phyloP scores from a whole-genome alignment of 106 monocot genomes.

The Triglochin maritima region DNA sequence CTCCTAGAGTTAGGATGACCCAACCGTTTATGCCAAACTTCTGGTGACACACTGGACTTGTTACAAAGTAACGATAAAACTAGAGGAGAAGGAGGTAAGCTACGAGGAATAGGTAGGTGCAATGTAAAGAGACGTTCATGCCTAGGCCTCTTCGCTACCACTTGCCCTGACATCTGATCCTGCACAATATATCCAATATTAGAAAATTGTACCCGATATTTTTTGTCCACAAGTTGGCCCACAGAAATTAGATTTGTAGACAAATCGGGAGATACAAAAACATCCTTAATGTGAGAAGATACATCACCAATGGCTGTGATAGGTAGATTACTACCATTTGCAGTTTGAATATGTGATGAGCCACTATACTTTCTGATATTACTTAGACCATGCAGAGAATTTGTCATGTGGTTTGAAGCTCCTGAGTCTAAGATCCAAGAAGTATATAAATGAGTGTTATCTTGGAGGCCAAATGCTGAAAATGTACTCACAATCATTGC shows the following conservation, averaged over 20 bases:
- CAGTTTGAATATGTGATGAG: not conserved
- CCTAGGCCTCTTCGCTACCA: not conserved
- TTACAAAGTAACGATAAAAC: not conserved
- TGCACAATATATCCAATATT: not conserved
- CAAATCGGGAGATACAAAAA: not conserved
- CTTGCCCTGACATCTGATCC: not conserved
- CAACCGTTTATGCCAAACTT: not conserved
- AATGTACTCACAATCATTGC: not conserved
- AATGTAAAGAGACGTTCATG: not conserved
- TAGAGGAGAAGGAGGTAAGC: not conserved
- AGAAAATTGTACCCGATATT: conserved; percentile 1
- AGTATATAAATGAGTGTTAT: not conserved
- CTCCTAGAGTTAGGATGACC: not conserved
- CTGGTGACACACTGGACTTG: not conserved
- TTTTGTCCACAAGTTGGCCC: not conserved
- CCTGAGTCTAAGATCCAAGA: not conserved
- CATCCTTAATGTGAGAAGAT: not conserved
- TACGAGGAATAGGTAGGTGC: not conserved
- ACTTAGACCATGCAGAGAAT: not conserved
- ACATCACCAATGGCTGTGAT: not conserved
- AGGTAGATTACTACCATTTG: not conserved
- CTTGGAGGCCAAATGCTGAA: not conserved
- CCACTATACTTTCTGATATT: not conserved
- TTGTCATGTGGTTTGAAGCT: not conserved
- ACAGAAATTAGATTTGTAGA: not conserved